phyloP scores from a whole-genome alignment of 352 stramenopile species.

The Aphanomyces invadans region DNA sequence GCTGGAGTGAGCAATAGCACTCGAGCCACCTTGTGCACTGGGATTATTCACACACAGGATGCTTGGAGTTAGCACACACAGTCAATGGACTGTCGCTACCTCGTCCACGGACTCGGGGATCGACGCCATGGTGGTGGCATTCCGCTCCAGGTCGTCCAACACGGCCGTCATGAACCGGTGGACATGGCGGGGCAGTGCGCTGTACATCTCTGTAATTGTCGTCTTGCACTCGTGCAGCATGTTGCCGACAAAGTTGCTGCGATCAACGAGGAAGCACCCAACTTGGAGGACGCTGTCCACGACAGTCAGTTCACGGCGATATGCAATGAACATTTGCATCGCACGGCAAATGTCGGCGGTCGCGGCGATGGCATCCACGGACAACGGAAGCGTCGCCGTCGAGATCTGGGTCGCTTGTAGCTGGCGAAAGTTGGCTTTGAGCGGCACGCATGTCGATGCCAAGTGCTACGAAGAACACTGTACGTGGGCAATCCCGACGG shows the following conservation, averaged over 20 bases:
- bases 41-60: too few species aligned
- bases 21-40: slow-evolving; percentile 2
- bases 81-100: too few species aligned
- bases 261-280: slow-evolving; percentile 5
- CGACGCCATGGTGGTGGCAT: background rate
- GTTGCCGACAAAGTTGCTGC: slow-evolving; percentile 4
- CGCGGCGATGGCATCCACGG: background rate
- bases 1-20: background rate
- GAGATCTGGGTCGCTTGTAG: background rate
- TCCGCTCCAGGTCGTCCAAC: background rate
- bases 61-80: too few species aligned
- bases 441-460: background rate
- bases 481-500: too few species aligned
- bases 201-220: background rate
- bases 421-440: background rate
- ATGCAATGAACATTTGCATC: background rate
- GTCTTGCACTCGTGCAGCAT: background rate
- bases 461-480: background rate
- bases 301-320: background rate
- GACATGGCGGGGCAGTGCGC: background rate
- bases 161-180: background rate
- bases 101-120: slow-evolving; percentile 9
- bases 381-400: background rate
- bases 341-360: background rate
- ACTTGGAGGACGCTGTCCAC: slow-evolving; percentile 13